phyloP scores from a whole-genome alignment of 2,329 filamentous ascomycete species.

The Coleophoma cylindrospora region DNA sequence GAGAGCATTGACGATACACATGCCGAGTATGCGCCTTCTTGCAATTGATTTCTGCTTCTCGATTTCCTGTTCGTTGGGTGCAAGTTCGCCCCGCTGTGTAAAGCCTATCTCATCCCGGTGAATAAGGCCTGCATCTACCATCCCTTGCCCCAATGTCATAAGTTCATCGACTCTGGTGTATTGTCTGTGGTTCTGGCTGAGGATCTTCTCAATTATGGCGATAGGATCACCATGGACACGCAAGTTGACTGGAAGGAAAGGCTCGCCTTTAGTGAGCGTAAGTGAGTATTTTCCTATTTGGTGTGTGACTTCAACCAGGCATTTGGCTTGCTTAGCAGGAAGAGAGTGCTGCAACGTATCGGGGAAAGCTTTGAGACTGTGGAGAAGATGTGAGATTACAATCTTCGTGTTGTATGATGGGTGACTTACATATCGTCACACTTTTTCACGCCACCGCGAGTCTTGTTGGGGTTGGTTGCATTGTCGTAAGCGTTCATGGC shows the following conservation, averaged over 20 bases:
- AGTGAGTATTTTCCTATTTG: slow-evolving; percentile 71
- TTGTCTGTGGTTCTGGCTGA: slow-evolving; percentile 69
- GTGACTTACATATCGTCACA: slow-evolving; percentile 65
- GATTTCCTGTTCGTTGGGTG: slow-evolving; percentile 8
- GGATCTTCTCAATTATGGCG: slow-evolving; percentile 64
- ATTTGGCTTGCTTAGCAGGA: slow-evolving; percentile 50
- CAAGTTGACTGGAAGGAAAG: slow-evolving; percentile 73
- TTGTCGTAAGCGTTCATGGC: slow-evolving; percentile 74
- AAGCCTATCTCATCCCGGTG: slow-evolving; percentile 10
- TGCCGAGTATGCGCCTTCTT: slow-evolving; percentile 66
- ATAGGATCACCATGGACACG: slow-evolving; percentile 74
- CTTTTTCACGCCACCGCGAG: slow-evolving; percentile 70
- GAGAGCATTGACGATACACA: slow-evolving; percentile 76
- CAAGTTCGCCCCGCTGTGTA: background rate
- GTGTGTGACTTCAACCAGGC: slow-evolving; percentile 69
- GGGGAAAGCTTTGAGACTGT: slow-evolving; percentile 60
- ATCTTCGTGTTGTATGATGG: background rate
- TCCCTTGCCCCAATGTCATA: slow-evolving; percentile 60
- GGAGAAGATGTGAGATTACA: slow-evolving; percentile 14
- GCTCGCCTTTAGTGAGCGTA: slow-evolving; percentile 73
- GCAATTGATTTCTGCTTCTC: slow-evolving; percentile 33
- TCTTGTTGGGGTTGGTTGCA: slow-evolving; percentile 75
- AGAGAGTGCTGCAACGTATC: slow-evolving; percentile 47
- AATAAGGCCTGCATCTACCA: slow-evolving; percentile 55
- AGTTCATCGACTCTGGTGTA: slow-evolving; percentile 74